phyloP scores from a whole-genome alignment of 2,329 filamentous ascomycete species.

The Cercospora janseana region DNA sequence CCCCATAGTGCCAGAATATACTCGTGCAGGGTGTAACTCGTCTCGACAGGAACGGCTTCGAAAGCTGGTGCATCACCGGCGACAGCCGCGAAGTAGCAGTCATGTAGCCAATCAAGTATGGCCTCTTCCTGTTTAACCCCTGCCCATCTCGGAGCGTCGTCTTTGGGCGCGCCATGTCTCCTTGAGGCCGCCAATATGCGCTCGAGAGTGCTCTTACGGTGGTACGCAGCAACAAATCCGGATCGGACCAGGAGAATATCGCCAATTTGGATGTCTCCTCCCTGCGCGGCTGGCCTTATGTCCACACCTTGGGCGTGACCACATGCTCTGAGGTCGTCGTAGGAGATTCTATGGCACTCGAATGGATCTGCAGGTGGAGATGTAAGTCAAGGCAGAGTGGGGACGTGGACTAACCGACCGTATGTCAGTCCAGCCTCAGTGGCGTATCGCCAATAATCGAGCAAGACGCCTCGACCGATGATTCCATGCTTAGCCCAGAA shows the following conservation, averaged over 20 bases:
- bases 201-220: background rate
- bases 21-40: slow-evolving; percentile 21
- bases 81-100: slow-evolving; percentile 20
- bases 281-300: too few relatives aligned
- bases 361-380: too few relatives aligned
- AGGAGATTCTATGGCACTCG: too few relatives aligned
- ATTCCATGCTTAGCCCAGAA: slow-evolving; percentile 20
- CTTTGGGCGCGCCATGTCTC: slow-evolving; percentile 16
- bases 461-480: slow-evolving; percentile 14
- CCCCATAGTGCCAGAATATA: slow-evolving; percentile 28
- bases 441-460: slow-evolving; percentile 17
- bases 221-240: background rate
- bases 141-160: slow-evolving; percentile 10
- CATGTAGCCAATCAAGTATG: slow-evolving; percentile 15
- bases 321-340: background rate
- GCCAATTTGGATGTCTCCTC: slow-evolving; percentile 19
- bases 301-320: slow-evolving; percentile 4
- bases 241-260: slow-evolving; percentile 22
- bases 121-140: slow-evolving; percentile 18
- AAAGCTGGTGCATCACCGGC: slow-evolving; percentile 18
- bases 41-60: slow-evolving; percentile 16
- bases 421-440: too few relatives aligned
- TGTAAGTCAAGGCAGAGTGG: too few relatives aligned
- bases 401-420: too few relatives aligned
- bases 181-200: slow-evolving; percentile 15